Base-by-base conservation (phyloP, 352 stramenopile species). In the Pythium coloratum region DNA sequence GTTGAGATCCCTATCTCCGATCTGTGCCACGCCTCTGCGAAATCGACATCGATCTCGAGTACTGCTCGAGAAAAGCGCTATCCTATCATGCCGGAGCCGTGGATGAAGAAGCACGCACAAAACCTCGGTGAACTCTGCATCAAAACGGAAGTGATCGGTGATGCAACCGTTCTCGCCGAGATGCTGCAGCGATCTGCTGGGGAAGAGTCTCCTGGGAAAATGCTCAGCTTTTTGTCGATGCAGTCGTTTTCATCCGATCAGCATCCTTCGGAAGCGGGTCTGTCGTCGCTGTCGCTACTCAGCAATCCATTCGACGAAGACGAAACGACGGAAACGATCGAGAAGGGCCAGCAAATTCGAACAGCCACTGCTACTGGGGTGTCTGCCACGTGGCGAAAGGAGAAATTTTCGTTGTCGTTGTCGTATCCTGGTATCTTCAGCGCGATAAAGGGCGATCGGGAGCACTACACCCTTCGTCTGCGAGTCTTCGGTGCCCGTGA, bases 361-460 rank as follows among this genome's bases (percentile, higher is more conserved):
- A 90, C 20, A 24, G 20, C 20, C 20, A 24, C 81, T 0, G 76
- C 75, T 12, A 85, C 66, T 20, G 77, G 76, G 6, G 75, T 57
- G 32, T 60, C 70, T 13, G 80, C 70, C 6, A 68, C 61, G 51
- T 92, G 82, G 82, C 69, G 70, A 14, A 87, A 85, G 60, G 82
- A 92, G 47, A 86, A 82, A 18, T 90, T 90, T 44, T 67, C 76
- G 6, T 54, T 91, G 1, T 77, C 72, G 55, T 56, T 92, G 34
- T 88, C 78, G n/a, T 92, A 91, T 62, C 78, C 82, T 1, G 80
- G 76, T 20, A 77, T 92, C 54, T 88, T 92, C 42, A 84, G 70
- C 24, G 72, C 88, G 44, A 61, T 49, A 20, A 73, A 67, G 28
- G 53, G 62, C 12, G 71, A 73, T 18, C 64, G 60, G 2, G 67